Evolutionary conservation across 352 stramenopile species (phyloP), one percentile per base, ranked within the genome.

Genomic region (Phytophthora litchii): DNA sequence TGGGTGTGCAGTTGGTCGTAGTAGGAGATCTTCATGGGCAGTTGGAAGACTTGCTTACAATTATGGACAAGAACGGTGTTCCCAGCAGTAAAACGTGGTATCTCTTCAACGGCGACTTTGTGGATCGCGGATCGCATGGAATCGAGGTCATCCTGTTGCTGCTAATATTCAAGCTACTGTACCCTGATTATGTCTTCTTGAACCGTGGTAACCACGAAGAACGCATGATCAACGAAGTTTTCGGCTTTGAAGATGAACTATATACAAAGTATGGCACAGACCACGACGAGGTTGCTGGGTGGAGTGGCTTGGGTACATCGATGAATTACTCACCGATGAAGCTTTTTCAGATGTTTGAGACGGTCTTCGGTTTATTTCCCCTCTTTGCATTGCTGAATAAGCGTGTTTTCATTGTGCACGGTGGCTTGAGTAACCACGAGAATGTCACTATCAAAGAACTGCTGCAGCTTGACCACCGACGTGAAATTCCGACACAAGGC

Each of bases 141-240:
- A 80, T 96, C n/a, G 94, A 98, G 64, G 87, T 98, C 3, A 89
- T 97, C 41, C 76, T 92, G 31, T 61, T 93, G n/a, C 56, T 98
- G 23, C 72, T 97, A 4, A 82, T 81, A 1, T 97, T 97, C 62
- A 97, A 97, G 72, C 60, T 97, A 3, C 44, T 96, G 32, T 92
- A 94, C 54, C 89, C 93, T 1, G 57, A 92, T 3, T 93, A 72
- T 3, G 89, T 98, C n/a, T 93, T 93, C 42, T 62, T 98, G 35
- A 98, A 98, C 55, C 85, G 96, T 12, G 96, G 96, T 21, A 99
- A 99, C 60, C 96, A 99, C 64, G 96, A 99, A 79, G 93, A 93
- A 54, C 81, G 79, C 4, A 89, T 97, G 76, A 95, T 97, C 51
- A 98, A 97, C 74, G 86, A 94, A 54, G 83, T 92, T 4, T 95